Conservation (phyloP, 306 rosid genomes). For the Vigna unguiculata region DNA sequence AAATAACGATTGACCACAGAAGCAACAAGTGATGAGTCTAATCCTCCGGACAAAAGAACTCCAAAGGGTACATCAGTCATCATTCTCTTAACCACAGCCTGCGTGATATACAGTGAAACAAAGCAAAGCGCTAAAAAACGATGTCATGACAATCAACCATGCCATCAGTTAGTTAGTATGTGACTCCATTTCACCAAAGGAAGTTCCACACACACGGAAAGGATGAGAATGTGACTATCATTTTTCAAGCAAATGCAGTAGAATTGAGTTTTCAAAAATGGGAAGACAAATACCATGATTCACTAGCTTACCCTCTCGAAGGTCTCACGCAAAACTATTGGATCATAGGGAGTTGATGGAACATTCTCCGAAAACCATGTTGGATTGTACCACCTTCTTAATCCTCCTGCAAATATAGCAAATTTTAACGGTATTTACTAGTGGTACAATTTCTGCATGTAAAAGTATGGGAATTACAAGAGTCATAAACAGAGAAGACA, state of each 20-base stretch:
- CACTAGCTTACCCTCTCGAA: conserved; percentile 76
- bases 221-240: too few relatives aligned
- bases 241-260: conserved; percentile 35
- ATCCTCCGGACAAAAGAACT: conserved; percentile 92
- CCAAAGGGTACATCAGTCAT: conserved; percentile 99
- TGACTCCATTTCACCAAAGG: background rate
- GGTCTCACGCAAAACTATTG: conserved; percentile 66
- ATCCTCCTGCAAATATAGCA: conserved; percentile 65
- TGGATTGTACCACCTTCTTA: conserved; percentile 97
- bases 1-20: conserved; percentile 80
- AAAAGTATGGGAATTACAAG: conserved; percentile 2
- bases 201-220: background rate
- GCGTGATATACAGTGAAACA: conserved; percentile 47
- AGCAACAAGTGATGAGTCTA: conserved; percentile 98
- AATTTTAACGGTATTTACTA: conserved; percentile 26
- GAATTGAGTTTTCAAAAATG: conserved; percentile 11
- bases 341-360: conserved; percentile 83
- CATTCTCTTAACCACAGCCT: conserved; percentile 96
- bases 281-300: background rate
- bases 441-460: background rate
- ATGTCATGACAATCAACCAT: conserved; percentile 1
- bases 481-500: conserved; percentile 33
- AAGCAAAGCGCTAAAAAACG: conserved; percentile 2
- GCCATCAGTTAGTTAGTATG: too few relatives aligned
- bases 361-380: conserved; percentile 76